Base-by-base conservation (phyloP, 2,329 filamentous ascomycete species). In the Periglandula ipomoeae region DNA sequence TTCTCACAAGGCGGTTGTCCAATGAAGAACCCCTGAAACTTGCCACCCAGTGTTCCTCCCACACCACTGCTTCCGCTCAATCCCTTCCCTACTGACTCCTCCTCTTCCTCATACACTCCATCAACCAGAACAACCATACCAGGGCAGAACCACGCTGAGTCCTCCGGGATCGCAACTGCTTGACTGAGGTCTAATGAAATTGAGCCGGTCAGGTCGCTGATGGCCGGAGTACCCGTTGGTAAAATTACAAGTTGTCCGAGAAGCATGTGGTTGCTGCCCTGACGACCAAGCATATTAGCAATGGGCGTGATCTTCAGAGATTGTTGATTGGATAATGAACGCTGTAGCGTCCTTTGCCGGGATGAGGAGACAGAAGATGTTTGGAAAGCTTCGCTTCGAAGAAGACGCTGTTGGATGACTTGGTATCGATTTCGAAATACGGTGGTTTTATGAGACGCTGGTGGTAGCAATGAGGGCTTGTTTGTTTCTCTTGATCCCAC, bases 101-200 rank as follows among this genome's bases (percentile, higher is more conserved):
- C 88, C 58, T 95, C 89, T 64, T 97, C 93, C 63, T 95, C 89
- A 61, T 98, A 98, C n/a, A 91, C 82, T 6, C 93, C 93, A 59
- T 98, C 93, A 0, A 96, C 81, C 0, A 98, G 76, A 3, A 97
- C 87, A 43, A 98, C 87, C 89, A 97, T 97, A 3, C 94, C 94
- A 0, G 93, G 90, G 5, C 85, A 82, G 61, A 96, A 96, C 85
- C 89, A 98, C 4, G 87, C 85, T 22, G 87, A 89, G 60, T 91
- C 84, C 52, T 89, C 83, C 0, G 90, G 90, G 48, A 96, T 84
- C 13, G 86, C 81, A 20, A 83, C 81, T 0, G 91, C 88, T 59
- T 91, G 85, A 19, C 82, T 78, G 10, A 97, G 69, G 56, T 97
- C 89, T 1, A 98, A 73, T 2, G 81, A 76, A 58, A 98, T 95